A percentile compares a stretch with the other conserved stretches of the same genome.
Conservation (phyloP, 2,329 filamentous ascomycete genomes). For the Aspergillus latus region DNA sequence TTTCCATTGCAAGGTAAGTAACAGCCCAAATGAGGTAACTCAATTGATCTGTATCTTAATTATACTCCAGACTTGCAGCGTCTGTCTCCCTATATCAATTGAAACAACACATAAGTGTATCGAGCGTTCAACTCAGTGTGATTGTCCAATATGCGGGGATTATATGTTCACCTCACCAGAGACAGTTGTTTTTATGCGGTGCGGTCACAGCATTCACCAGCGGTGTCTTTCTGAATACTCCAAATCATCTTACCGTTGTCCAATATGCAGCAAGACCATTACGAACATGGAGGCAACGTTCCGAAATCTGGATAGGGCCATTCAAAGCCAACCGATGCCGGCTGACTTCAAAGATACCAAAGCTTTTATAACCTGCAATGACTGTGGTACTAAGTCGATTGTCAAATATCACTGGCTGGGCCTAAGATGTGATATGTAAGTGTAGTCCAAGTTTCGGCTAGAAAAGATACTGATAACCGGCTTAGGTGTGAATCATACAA, state of each 20-base stretch:
- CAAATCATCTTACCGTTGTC: slow-evolving; percentile 89
- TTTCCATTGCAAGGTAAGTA: slow-evolving; percentile 87
- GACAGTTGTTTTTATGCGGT: slow-evolving; percentile 89
- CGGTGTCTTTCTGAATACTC: slow-evolving; percentile 87
- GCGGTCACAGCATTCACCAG: slow-evolving; percentile 93
- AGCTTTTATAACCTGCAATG: slow-evolving; percentile 87
- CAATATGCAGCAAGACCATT: slow-evolving; percentile 94
- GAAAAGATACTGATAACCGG: slow-evolving; percentile 13
- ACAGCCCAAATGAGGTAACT: neutral
- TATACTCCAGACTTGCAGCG: slow-evolving; percentile 72
- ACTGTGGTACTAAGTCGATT: slow-evolving; percentile 84
- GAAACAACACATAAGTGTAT: slow-evolving; percentile 88
- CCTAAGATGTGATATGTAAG: slow-evolving; percentile 71
- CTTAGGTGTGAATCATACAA: slow-evolving; percentile 49
- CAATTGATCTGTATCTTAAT: slow-evolving; percentile 19
- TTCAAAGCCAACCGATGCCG: slow-evolving; percentile 90
- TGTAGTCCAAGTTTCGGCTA: neutral
- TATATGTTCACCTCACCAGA: slow-evolving; percentile 92
- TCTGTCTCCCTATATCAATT: slow-evolving; percentile 88
- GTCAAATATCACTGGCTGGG: slow-evolving; percentile 94
- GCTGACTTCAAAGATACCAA: slow-evolving; percentile 74
- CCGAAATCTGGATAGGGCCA: slow-evolving; percentile 82
- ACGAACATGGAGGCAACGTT: slow-evolving; percentile 97
- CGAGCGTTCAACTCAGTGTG: slow-evolving; percentile 88
- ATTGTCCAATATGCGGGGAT: slow-evolving; percentile 95